Evolutionary conservation across 2,329 filamentous ascomycete species (phyloP).

Genomic region (Neophaeococcomyces mojaviensis): DNA sequence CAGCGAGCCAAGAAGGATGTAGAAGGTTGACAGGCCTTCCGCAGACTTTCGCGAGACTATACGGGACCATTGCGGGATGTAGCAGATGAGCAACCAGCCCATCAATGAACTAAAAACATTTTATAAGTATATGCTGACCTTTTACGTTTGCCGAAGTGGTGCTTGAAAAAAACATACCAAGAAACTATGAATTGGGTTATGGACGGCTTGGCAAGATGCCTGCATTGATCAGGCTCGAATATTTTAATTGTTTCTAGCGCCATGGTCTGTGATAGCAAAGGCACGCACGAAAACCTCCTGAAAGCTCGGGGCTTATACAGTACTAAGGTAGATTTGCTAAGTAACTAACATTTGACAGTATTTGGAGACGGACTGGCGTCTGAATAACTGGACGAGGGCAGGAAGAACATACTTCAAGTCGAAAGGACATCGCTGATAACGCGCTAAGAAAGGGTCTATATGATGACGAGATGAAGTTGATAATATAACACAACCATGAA

Average conservation of each 20-base stretch:
- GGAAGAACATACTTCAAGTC: no score
- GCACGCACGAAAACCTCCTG: no score
- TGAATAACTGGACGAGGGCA: no score
- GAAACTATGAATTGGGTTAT: slow-evolving; percentile 12
- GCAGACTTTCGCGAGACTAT: slow-evolving; percentile 11
- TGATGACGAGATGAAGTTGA: no score
- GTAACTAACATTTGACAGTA: no score
- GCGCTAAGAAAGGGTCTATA: no score
- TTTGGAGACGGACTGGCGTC: no score
- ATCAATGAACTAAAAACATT: slow-evolving; percentile 8
- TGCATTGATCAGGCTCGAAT: slow-evolving; percentile 9
- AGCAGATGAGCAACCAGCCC: slow-evolving; percentile 13
- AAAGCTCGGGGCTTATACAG: no score
- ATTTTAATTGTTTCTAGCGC: slow-evolving; percentile 1
- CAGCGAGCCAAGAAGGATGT: slow-evolving; percentile 12
- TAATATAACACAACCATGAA: no score
- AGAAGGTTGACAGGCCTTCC: slow-evolving; percentile 12
- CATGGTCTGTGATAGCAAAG: no score
- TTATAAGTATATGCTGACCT: background rate
- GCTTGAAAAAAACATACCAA: slow-evolving; percentile 4
- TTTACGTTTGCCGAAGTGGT: background rate
- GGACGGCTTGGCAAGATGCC: slow-evolving; percentile 9
- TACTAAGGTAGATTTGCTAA: no score
- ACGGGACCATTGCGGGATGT: slow-evolving; percentile 11
- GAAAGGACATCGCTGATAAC: no score